Conservation (phyloP, 1,284 basidiomycete species). For the Ganoderma meredithae region DNA sequence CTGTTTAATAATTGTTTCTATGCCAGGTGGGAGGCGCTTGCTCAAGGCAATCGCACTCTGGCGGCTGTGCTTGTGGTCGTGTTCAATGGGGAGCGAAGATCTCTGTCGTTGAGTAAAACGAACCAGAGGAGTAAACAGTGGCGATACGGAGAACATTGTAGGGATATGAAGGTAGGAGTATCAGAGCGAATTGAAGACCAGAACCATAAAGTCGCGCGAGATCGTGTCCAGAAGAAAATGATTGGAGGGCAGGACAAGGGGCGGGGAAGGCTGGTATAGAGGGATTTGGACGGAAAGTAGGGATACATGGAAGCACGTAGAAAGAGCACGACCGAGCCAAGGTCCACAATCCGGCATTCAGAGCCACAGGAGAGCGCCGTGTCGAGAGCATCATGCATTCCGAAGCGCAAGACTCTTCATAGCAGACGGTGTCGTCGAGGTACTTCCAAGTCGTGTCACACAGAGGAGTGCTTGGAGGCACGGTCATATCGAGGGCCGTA, state of each 20-base stretch:
- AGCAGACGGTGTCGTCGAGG: neutral
- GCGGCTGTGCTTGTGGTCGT: neutral
- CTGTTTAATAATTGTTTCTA: constrained; percentile 1
- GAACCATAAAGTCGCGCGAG: neutral
- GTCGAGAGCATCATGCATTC: neutral
- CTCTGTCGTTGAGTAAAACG: neutral
- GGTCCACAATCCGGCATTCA: neutral
- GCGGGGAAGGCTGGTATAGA: neutral
- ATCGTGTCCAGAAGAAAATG: neutral
- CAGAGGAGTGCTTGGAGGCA: neutral
- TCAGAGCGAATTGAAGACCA: neutral
- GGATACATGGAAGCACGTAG: neutral
- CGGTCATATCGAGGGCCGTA: neutral
- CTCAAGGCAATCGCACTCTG: neutral
- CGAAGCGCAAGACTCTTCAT: neutral
- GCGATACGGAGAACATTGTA: neutral
- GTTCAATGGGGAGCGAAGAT: neutral
- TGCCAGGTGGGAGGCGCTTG: neutral
- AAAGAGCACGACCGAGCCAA: neutral
- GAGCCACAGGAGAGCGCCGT: neutral
- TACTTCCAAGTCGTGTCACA: neutral
- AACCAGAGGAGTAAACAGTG: neutral
- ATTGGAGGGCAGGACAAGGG: neutral
- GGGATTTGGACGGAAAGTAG: neutral
- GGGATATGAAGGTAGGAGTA: neutral